Evolutionary conservation across 140 eudicot species (phyloP), one percentile per base, ranked within the genome.

Genomic region (Senecio squalidus): DNA sequence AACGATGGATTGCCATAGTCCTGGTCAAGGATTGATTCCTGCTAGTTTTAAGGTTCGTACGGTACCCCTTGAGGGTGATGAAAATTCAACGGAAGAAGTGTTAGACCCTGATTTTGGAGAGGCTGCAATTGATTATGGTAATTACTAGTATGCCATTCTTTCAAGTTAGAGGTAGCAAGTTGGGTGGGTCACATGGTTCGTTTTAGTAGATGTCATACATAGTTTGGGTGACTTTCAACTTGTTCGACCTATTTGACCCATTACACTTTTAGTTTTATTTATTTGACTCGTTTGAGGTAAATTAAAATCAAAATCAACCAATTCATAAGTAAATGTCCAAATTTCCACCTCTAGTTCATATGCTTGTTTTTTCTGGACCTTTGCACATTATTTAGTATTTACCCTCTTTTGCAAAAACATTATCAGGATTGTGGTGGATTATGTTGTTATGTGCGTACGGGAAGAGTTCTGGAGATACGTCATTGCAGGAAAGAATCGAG

Each of bases 21-120:
- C 96, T 55, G 94, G 89, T 34, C 89, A 83, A 66, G 95, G 95
- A 51, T 55, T 86, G 78, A 86, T 86, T 93, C 95, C 95, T 4
- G 95, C 95, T n/a, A 87, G 96, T 76, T 87, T 87, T 46, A 87
- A 87, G 66, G 96, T 87, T 7, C 74, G 86, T n/a, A 87, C 96
- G 0, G 82, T 83, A 26, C 77, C 89, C 41, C 81, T 83, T 27
- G 89, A 83, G 26, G 94, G 79, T 34, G 76, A 83, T 29, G 82
- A 87, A 4, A 60, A 39, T 40, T 79, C 78, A 31, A 75, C 80
- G 1, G 96, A 87, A 52, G 96, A 87, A 46, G 84, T 87, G 1
- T 71, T 87, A 28, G 96, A 87, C 56, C 96, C 96, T 4, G 96
- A 87, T 53, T 87, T 87, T 62, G 94, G 96, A 23, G 96, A 87